Evolutionary conservation across 768 basidiomycete species (phyloP).

Genomic region (Tulasnella sp.): DNA sequence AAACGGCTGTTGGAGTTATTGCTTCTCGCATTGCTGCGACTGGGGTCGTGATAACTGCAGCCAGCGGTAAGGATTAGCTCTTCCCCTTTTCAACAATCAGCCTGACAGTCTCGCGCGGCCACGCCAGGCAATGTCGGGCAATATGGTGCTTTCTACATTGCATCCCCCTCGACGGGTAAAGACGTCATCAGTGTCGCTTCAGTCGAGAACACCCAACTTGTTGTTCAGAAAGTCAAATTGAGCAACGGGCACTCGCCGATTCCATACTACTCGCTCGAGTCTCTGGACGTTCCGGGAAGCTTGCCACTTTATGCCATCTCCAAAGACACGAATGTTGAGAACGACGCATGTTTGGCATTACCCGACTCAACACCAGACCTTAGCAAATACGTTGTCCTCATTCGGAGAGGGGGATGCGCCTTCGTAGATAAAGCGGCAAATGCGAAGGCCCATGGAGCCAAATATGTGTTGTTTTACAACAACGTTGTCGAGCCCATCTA

Average conservation of each 20-base stretch:
- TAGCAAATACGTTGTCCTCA: conserved; percentile 29
- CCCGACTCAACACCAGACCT: conserved; percentile 31
- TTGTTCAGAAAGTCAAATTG: not conserved
- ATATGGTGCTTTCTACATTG: conserved; percentile 32
- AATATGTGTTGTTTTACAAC: not conserved
- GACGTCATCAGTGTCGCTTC: conserved; percentile 31
- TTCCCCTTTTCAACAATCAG: not conserved
- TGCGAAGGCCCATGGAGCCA: conserved; percentile 6
- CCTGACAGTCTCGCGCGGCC: conserved; percentile 18
- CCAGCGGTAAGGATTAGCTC: not conserved
- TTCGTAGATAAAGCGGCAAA: conserved; percentile 20
- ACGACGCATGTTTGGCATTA: conserved; percentile 32
- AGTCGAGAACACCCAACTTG: conserved; percentile 19
- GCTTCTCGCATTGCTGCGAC: conserved; percentile 49
- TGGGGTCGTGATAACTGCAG: conserved; percentile 49
- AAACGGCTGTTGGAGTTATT: conserved; percentile 45
- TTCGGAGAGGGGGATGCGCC: conserved; percentile 32
- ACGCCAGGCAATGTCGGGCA: conserved; percentile 32
- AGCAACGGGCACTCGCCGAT: conserved; percentile 9
- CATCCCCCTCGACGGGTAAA: conserved; percentile 29
- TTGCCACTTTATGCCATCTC: conserved; percentile 33
- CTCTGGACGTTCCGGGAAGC: conserved; percentile 28
- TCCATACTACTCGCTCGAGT: conserved; percentile 13
- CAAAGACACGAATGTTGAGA: conserved; percentile 25
- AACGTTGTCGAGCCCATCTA: not conserved